Evolutionary conservation across 2,329 filamentous ascomycete species (phyloP), one percentile per base, ranked within the genome.

Genomic region (Macrophomina pseudophaseolina): DNA sequence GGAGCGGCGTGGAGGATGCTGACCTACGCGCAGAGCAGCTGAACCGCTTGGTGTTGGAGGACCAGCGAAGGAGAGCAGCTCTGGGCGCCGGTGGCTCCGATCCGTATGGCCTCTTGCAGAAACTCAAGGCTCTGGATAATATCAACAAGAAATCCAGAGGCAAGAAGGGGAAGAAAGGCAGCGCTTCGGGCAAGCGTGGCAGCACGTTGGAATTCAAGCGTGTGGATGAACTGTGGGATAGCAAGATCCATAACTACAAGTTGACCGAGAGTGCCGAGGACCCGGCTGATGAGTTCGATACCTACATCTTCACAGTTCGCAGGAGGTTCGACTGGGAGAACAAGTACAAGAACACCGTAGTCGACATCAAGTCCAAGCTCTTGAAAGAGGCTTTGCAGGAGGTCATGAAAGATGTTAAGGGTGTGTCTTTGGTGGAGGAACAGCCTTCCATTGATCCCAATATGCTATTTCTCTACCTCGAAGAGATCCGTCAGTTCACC

Each of bases 291-390:
- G 86, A 91, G 70, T 94, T 93, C 76, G 89, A 94, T 68, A 88
- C 91, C 68, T 95, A 90, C 62, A 73, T 93, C 35, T 97, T 97
- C 76, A 91, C 93, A 30, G 91, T 97, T 16, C 88, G 92, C 16
- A 86, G 93, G 65, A 90, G 87, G 14, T 96, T 97, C 75, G 90
- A 94, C 76, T 92, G 87, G 87, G 91, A 95, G 71, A 92, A 92
- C 69, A 93, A 93, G 72, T 94, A 92, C 72, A 83, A 87, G 76
- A 73, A 93, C 58, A 89, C 93, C 0, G 80, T 89, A 14, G 88
- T 97, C 58, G 92, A 97, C 70, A 91, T 97, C 78, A 95, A 94
- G 80, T 95, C 92, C 75, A 93, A 93, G 71, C 80, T 88, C 16
- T 83, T 97, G 3, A 89, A 90, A 7, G 88, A 93, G 69, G 88